Base-by-base conservation (phyloP, 306 rosid genomes). In the Malus asiatica region DNA sequence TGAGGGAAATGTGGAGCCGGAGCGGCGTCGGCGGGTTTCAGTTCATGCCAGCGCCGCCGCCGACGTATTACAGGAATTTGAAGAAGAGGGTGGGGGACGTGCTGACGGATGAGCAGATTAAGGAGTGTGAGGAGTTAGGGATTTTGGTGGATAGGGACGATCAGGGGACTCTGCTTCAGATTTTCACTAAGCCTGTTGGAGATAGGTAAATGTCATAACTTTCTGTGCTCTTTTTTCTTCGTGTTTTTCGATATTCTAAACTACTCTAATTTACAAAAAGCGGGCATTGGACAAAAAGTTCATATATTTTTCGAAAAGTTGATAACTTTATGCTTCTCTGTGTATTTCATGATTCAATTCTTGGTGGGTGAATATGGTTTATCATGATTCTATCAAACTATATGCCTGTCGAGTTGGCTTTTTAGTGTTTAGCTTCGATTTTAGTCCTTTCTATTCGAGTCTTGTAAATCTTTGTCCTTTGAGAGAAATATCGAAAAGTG, bases 41-140 rank as follows among this genome's bases (percentile, higher is more conserved):
- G 65, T 95, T 95, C 82, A 90, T 95, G 97, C 97, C 97, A 40
- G 65, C 96, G 8, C 97, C 99, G 38, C 97, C 99, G 11, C 97
- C 97, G 0, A 92, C 99, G 1, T 92, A 95, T 74, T 95, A 89
- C 79, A 45, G 70, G 72, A 90, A 95, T 20, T 48, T 90, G 74
- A 89, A 91, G 88, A 87, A 81, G 0, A 85, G 97, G 42, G 97
- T 61, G 3, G 90, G 87, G 0, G 91, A 95, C 77, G 93, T 92
- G 12, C 73, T 95, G 88, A 89, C 78, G 1, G 89, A 88, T 75
- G 89, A 89, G 3, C 91, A 92, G 88, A 90, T 95, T 11, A 84
- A 85, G 81, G 84, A 85, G 59, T 95, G 99, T 68, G 93, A 95
- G 68, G 90, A 95, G 55, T 88, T 95, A 83, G 99, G 97, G 75